Conservation (phyloP, 805 yeast genomes). For the Cyberlindnera meyerae region DNA sequence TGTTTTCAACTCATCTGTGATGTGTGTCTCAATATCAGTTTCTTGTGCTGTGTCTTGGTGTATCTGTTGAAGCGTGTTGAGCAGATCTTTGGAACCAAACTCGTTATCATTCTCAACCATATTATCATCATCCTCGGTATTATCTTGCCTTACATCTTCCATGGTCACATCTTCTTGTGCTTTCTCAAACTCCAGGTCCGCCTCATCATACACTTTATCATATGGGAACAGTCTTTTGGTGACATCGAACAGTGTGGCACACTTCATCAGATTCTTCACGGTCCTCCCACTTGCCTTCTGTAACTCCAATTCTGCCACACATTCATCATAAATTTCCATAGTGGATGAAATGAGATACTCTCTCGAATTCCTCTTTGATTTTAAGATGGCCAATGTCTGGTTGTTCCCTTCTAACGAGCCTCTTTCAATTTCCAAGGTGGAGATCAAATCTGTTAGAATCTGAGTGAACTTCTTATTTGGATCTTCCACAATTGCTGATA, state of each 20-base stretch:
- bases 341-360: conserved; percentile 10
- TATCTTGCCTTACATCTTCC: neutral
- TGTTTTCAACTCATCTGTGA: neutral
- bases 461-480: too few species aligned
- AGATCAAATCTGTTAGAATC: too few species aligned
- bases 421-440: conserved; percentile 3
- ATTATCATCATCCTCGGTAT: neutral
- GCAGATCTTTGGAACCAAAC: conserved; percentile 4
- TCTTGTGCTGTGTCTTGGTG: conserved; percentile 1
- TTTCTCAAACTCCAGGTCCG: neutral
- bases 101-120: neutral
- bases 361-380: conserved; percentile 8
- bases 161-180: neutral
- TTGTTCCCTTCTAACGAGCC: neutral
- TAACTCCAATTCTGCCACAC: neutral
- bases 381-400: neutral
- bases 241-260: conserved; percentile 1
- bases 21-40: conserved; percentile 2
- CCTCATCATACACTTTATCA: neutral
- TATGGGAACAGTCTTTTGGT: conserved; percentile 6
- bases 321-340: conserved; percentile 4
- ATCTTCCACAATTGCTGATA: too few species aligned
- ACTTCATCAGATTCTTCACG: neutral
- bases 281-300: conserved; percentile 3
- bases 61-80: conserved; percentile 1